These are phyloP conservation scores for Arachnomyces sp. DNA, from an alignment of 2,329 filamentous ascomycete genomes.

Conservation along the genomic window DNA sequence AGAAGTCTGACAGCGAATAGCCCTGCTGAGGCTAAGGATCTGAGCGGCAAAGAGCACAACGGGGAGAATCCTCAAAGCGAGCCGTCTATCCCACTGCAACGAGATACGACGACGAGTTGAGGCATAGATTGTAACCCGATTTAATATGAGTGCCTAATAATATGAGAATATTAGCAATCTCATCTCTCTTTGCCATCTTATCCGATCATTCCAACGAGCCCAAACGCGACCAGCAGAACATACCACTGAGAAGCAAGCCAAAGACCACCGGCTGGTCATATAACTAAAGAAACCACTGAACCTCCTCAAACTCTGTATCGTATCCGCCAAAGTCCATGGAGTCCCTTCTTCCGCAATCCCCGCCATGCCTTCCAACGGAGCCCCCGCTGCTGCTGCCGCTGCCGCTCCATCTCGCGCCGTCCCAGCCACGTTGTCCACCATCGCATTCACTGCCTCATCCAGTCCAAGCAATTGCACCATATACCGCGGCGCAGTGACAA, in stretches of 20 bases:
- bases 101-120: constrained; percentile 74
- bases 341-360: constrained; percentile 26
- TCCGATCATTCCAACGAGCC: constrained; percentile 4
- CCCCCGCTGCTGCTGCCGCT: constrained; percentile 31
- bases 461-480: constrained; percentile 9
- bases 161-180: constrained; percentile 7
- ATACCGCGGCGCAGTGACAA: constrained; percentile 10
- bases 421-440: constrained; percentile 7
- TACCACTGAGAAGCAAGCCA: constrained; percentile 74
- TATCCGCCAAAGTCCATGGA: constrained; percentile 32
- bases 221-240: constrained; percentile 15
- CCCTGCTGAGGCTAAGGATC: constrained; percentile 62
- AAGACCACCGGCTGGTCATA: constrained; percentile 82
- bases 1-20: constrained; percentile 86
- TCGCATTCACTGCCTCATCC: constrained; percentile 5
- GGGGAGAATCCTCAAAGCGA: constrained; percentile 62
- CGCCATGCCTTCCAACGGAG: constrained; percentile 25
- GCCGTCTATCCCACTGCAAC: constrained; percentile 62
- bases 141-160: constrained; percentile 66
- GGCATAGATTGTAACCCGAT: constrained; percentile 88
- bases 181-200: not conserved
- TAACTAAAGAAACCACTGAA: constrained; percentile 85
- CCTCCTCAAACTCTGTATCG: constrained; percentile 51
- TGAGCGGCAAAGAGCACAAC: constrained; percentile 63
- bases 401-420: constrained; percentile 17